phyloP scores from a whole-genome alignment of 768 basidiomycete species.

The Trametes cingulata region DNA sequence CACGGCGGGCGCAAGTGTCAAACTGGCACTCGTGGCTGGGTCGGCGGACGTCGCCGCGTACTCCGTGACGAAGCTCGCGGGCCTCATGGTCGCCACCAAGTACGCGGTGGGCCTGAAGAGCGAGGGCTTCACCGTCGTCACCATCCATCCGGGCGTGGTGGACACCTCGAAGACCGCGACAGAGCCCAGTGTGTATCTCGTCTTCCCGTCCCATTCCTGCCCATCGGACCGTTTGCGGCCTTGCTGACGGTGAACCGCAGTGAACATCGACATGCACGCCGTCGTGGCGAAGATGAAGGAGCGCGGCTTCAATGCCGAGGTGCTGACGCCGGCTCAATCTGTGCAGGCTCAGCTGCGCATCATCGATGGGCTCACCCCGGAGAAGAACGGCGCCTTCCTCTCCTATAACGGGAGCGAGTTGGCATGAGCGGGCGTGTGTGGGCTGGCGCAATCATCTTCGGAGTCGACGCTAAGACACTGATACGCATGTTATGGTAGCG shows the following conservation, averaged over 20 bases:
- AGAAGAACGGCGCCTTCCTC: slow-evolving; percentile 5
- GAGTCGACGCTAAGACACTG: no score
- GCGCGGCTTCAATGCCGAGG: neutral
- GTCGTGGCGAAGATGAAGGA: neutral
- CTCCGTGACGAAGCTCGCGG: slow-evolving; percentile 4
- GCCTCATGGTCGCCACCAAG: slow-evolving; percentile 4
- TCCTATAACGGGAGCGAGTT: neutral
- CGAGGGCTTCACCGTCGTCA: slow-evolving; percentile 7
- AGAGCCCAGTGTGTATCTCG: neutral
- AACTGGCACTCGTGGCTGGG: slow-evolving; percentile 23
- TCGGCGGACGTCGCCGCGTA: neutral
- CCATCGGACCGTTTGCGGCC: no score
- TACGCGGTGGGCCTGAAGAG: neutral
- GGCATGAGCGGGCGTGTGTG: no score
- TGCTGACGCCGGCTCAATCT: slow-evolving; percentile 12
- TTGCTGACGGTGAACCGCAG: neutral
- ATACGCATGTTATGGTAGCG: no score
- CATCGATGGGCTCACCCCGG: neutral
- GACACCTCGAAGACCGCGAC: neutral
- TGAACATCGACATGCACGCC: slow-evolving; percentile 2
- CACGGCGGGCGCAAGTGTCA: slow-evolving; percentile 33
- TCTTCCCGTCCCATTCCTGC: neutral
- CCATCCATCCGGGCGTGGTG: neutral
- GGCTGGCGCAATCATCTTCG: no score
- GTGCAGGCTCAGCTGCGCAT: slow-evolving; percentile 7